Evolutionary conservation across 140 eudicot genomes (phyloP), one percentile per base, ranked within the genome.

Genomic region (Bidens hawaiensis): DNA sequence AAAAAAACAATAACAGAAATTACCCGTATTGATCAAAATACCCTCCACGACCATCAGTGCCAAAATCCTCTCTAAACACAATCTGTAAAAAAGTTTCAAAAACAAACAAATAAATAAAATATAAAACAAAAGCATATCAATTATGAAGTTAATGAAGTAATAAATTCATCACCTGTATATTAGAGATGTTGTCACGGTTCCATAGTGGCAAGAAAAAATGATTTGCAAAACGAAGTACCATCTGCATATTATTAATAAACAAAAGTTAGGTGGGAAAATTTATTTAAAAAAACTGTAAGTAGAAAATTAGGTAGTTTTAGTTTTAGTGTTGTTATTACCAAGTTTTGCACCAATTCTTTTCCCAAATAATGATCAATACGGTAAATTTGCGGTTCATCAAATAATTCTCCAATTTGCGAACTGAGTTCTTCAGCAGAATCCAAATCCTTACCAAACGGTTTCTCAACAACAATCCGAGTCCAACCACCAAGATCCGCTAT

Each of bases 11-110:
- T 30, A 53, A 42, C 42, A 12, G 3, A 46, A 65, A 40, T 59
- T 88, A 94, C 99, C 99, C 99, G 24, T 94, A 94, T 76, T 94
- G 80, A 76, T 94, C 97, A 40, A 94, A 94, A 72, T 94, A 94
- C 65, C 99, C 99, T 70, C 99, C 99, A 62, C 99, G 99, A 0
- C 99, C 99, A 4, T 88, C 97, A 58, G 99, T 94, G 76, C 99
- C 99, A 69, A 94, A 94, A 78, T 94, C 97, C 68, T 94, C 99
- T 76, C 99, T 94, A 59, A 94, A 94, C 77, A 94, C 99, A 79
- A 94, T 94, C 99, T 94, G 97, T 10, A 38, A 38, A 3, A 38
- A 30, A 1, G 8, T 30, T 36, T 36, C 43, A 36, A 10, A n/a
- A n/a, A n/a, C n/a, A n/a, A n/a, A n/a, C n/a, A n/a, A n/a, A n/a